These are phyloP conservation scores for Austroboletus niveus DNA, from an alignment of 1,284 basidiomycete genomes.

Conservation along the genomic window DNA sequence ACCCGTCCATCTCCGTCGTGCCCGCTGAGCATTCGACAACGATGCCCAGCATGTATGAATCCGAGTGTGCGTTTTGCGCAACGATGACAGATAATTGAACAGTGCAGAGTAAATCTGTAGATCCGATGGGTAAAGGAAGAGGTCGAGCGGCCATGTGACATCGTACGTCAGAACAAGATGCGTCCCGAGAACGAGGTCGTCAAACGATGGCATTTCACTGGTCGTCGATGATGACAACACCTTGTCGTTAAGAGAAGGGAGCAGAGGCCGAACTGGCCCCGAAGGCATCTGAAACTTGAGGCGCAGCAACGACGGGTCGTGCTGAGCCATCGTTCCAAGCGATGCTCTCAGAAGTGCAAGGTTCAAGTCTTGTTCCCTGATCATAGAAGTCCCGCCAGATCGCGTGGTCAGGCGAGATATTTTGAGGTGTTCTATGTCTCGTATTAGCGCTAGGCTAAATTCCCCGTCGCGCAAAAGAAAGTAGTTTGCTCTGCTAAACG, in stretches of 20 bases:
- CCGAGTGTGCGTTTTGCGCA: constrained; percentile 79
- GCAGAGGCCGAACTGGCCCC: constrained; percentile 74
- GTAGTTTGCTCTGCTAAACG: constrained; percentile 62
- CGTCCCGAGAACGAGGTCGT: constrained; percentile 77
- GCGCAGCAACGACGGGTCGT: constrained; percentile 68
- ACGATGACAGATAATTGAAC: constrained; percentile 80
- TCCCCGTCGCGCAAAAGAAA: constrained; percentile 88
- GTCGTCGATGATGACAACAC: constrained; percentile 33
- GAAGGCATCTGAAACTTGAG: constrained; percentile 73
- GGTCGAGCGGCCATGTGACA: constrained; percentile 84
- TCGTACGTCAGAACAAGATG: constrained; percentile 66
- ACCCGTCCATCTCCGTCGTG: constrained; percentile 80
- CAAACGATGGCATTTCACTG: constrained; percentile 55
- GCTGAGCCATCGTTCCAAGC: constrained; percentile 80
- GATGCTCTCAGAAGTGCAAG: constrained; percentile 79
- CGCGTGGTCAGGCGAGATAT: constrained; percentile 69
- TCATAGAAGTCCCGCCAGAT: constrained; percentile 65
- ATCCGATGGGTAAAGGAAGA: constrained; percentile 80
- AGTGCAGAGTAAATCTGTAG: constrained; percentile 73
- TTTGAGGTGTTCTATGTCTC: constrained; percentile 80
- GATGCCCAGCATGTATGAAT: constrained; percentile 82
- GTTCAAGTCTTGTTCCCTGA: constrained; percentile 84
- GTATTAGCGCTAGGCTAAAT: constrained; percentile 76
- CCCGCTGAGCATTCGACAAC: constrained; percentile 79
- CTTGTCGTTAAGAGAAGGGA: constrained; percentile 59